phyloP scores from a whole-genome alignment of 78 protist genomes.

The Cavenderia fasciculata region DNA sequence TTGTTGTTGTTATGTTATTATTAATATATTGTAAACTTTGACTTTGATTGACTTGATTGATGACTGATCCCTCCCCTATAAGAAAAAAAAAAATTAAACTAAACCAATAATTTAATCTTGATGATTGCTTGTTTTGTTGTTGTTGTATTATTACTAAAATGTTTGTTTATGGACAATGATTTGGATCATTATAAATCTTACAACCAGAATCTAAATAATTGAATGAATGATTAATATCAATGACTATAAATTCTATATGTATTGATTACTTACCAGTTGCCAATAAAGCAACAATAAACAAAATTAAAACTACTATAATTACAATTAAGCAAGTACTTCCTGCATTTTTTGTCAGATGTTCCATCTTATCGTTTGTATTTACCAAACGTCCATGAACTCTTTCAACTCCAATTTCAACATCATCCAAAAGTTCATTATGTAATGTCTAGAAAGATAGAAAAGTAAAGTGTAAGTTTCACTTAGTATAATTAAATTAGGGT shows the following conservation, averaged over 20 bases:
- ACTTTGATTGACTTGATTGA: too few relatives aligned
- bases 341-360: slow-evolving; percentile 33
- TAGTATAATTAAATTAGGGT: too few relatives aligned
- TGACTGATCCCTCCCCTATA: too few relatives aligned
- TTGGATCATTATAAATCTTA: slow-evolving; percentile 72
- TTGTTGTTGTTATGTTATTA: too few relatives aligned
- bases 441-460: not conserved
- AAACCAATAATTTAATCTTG: too few relatives aligned
- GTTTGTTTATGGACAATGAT: too few relatives aligned
- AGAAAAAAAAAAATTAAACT: too few relatives aligned
- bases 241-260: too few relatives aligned
- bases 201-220: slow-evolving; percentile 48
- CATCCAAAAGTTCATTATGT: slow-evolving; percentile 59
- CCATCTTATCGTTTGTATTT: slow-evolving; percentile 48
- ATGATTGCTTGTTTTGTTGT: too few relatives aligned
- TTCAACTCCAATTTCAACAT: slow-evolving; percentile 72
- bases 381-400: not conserved
- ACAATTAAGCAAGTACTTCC: slow-evolving; percentile 68
- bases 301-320: slow-evolving; percentile 49
- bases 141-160: too few relatives aligned
- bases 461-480: not conserved
- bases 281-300: slow-evolving; percentile 44
- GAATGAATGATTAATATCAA: not conserved
- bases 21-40: too few relatives aligned
- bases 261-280: slow-evolving; percentile 62